phyloP scores from a whole-genome alignment of 371 early-diverging fungal species.

The Mortierella sp. region DNA sequence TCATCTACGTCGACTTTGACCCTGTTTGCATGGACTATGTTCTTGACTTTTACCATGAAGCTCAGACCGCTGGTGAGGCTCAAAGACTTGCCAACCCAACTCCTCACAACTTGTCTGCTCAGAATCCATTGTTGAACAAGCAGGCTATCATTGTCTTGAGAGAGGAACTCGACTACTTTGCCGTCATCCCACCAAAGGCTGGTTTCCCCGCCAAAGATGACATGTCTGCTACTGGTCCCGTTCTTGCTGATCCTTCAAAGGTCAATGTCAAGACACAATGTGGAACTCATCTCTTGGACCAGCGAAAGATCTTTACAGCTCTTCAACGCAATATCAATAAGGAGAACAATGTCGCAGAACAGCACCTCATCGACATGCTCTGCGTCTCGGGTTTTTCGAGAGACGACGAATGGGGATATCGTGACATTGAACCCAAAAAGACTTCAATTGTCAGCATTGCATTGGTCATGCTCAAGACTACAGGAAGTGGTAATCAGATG shows the following conservation, averaged over 20 bases:
- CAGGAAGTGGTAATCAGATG: slow-evolving; percentile 80
- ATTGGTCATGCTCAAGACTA: slow-evolving; percentile 77
- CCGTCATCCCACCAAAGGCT: slow-evolving; percentile 57
- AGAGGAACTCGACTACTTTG: slow-evolving; percentile 74
- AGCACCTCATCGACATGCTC: slow-evolving; percentile 90
- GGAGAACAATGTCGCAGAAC: slow-evolving; percentile 82
- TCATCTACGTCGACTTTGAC: slow-evolving; percentile 74
- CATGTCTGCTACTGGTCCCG: slow-evolving; percentile 22
- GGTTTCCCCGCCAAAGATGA: slow-evolving; percentile 29
- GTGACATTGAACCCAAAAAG: slow-evolving; percentile 77
- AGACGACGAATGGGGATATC: slow-evolving; percentile 85
- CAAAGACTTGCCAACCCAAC: slow-evolving; percentile 57
- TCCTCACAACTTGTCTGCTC: slow-evolving; percentile 51
- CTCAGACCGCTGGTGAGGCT: slow-evolving; percentile 56
- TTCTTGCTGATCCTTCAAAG: slow-evolving; percentile 11
- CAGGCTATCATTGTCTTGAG: slow-evolving; percentile 78
- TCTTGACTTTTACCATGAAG: slow-evolving; percentile 65
- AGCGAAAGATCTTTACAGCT: slow-evolving; percentile 81
- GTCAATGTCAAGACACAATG: slow-evolving; percentile 69
- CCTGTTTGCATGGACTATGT: slow-evolving; percentile 75
- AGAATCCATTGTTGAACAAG: slow-evolving; percentile 73
- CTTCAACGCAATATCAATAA: slow-evolving; percentile 77
- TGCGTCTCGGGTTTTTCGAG: slow-evolving; percentile 84
- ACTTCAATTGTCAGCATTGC: slow-evolving; percentile 80
- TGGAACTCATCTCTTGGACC: slow-evolving; percentile 72